phyloP scores from a whole-genome alignment of 306 rosid genomes.

The Fragaria nilgerrensis region DNA sequence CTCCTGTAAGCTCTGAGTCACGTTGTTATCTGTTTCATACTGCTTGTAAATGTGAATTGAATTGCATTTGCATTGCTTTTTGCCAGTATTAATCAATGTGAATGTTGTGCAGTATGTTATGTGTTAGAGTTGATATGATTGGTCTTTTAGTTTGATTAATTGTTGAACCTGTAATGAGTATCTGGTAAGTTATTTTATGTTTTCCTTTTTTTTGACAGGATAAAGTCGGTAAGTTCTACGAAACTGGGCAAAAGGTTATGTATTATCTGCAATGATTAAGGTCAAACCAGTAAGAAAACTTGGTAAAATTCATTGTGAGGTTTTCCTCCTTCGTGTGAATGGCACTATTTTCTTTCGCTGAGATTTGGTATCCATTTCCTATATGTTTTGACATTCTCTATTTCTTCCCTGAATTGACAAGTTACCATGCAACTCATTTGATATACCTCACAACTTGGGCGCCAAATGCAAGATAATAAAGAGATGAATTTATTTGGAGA shows the following conservation, averaged over 20 bases:
- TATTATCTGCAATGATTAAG: conserved; percentile 31
- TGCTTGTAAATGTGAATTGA: not conserved
- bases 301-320: conserved; percentile 24
- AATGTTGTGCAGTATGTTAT: not conserved
- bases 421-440: not conserved
- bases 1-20: not conserved
- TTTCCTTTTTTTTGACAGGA: conserved; percentile 61
- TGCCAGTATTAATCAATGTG: not conserved
- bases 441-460: not conserved
- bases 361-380: not conserved
- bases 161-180: not conserved
- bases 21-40: not conserved
- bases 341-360: conserved; percentile 10
- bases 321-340: conserved; percentile 13
- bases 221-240: conserved; percentile 88
- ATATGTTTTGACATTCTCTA: not conserved
- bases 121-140: not conserved
- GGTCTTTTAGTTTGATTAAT: not conserved
- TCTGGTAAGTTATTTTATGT: conserved; percentile 1
- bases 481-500: not conserved
- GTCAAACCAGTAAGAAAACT: conserved; percentile 39
- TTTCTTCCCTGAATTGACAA: too few species aligned
- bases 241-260: conserved; percentile 26
- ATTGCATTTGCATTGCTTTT: not conserved
- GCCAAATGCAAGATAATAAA: not conserved